phyloP scores from a whole-genome alignment of 345 rosid species.

The Punica granatum region DNA sequence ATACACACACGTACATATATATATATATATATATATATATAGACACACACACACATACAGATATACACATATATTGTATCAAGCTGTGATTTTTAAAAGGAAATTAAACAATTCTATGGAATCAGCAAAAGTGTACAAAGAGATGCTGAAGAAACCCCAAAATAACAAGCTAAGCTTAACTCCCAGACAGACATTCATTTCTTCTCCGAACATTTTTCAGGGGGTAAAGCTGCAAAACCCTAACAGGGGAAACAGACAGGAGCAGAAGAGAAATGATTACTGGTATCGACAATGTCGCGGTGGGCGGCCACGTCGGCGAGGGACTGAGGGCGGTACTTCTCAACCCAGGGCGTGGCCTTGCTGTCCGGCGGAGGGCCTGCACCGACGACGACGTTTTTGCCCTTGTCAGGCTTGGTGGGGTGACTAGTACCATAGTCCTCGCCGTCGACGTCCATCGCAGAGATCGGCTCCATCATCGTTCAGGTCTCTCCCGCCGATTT shows the following conservation, averaged over 20 bases:
- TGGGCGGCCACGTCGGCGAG: conserved; percentile 96
- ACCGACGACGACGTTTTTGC: conserved; percentile 24
- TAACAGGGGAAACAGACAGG: conserved; percentile 15
- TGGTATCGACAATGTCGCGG: conserved; percentile 95
- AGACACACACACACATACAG: too few species aligned
- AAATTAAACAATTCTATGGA: not conserved
- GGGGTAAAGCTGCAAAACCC: not conserved
- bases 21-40: too few species aligned
- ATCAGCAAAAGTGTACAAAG: not conserved
- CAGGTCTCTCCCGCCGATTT: not conserved
- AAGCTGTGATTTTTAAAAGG: too few species aligned
- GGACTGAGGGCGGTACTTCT: conserved; percentile 93
- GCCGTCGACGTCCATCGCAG: conserved; percentile 77
- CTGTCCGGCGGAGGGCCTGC: conserved; percentile 23
- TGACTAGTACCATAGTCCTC: conserved; percentile 4
- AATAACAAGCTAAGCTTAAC: not conserved
- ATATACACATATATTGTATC: too few species aligned
- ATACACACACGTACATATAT: too few species aligned
- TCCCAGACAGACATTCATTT: not conserved
- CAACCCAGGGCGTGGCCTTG: conserved; percentile 88
- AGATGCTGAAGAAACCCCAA: not conserved
- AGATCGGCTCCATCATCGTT: conserved; percentile 45
- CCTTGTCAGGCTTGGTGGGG: conserved; percentile 12
- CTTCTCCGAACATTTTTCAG: not conserved
- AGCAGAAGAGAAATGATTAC: conserved; percentile 28